Evolutionary conservation across 805 yeast species (phyloP), one percentile per base, ranked within the genome.

Genomic region (Clavispora carvajalis): DNA sequence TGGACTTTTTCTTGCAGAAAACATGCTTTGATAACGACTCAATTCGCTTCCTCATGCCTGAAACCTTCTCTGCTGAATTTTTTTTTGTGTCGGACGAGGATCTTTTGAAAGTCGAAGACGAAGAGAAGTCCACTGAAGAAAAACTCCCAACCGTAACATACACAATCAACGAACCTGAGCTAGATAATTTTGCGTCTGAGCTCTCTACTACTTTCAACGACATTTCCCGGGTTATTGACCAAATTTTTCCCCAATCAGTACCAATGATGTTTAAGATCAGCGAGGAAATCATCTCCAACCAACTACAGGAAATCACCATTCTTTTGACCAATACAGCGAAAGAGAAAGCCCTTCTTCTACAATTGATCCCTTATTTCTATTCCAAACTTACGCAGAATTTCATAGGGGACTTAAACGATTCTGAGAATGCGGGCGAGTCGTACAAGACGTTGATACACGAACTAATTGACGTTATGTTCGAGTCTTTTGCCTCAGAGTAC

Each of bases 181-280:
- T 67, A 33, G 55, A 56, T 15, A 41, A 48, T 13, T 53, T 67
- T n/a, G 48, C 59, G 22, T 36, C 29, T 0, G 60, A 59, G 8
- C 39, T 74, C 8, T 67, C 70, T 0, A 44, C 49, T 1, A 49
- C 57, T 2, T 63, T 77, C 52, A 63, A 71, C 44, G 52, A 61
- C 12, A 66, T 71, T 35, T 55, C 71, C 7, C 38, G 45, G 7
- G 59, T 62, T 1, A 65, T 74, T 15, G 77, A 74, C 44, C 43
- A 47, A 9, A 63, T 74, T 2, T 76, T 77, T 47, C 76, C 77
- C 2, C 57, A 47, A 13, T 44, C 63, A 3, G 60, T 65, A 7
- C 77, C 77, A 1, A 73, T 74, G 63, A 67, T 69, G 69, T 62
- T 63, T 48, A 67, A 71, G 39, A 65, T 76, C 4, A 58, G 73